A percentile compares a stretch with the other conserved stretches of the same genome.
Conservation (phyloP, 306 rosid species). For the Alnus glutinosa region DNA sequence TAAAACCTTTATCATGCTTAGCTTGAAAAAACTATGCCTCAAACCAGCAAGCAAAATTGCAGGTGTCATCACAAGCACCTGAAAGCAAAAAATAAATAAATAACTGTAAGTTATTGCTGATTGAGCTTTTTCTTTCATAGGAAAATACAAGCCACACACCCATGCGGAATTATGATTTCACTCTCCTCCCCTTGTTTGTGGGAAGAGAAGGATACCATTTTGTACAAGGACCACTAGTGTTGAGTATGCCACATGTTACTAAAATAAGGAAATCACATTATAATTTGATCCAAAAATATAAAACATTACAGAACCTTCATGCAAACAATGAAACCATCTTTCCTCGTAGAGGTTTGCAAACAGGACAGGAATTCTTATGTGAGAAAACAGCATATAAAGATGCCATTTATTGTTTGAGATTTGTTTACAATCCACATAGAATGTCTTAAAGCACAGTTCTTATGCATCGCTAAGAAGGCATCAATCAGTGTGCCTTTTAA, state of each 20-base stretch:
- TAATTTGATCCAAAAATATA: background rate
- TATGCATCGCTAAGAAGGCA: background rate
- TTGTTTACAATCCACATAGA: background rate
- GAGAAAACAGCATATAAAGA: constrained; percentile 6
- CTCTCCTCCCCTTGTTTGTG: background rate
- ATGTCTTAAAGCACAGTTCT: background rate
- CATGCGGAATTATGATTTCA: background rate
- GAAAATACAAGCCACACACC: background rate
- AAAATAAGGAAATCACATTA: background rate
- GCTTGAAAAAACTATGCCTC: constrained; percentile 68
- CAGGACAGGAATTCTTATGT: background rate
- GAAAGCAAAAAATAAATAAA: background rate
- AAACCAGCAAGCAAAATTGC: constrained; percentile 60
- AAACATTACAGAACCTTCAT: background rate
- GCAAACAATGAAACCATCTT: background rate
- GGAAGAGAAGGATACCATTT: background rate
- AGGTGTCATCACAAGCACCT: constrained; percentile 94
- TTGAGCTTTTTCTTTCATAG: background rate
- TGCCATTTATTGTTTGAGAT: background rate
- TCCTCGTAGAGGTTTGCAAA: background rate
- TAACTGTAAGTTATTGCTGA: background rate
- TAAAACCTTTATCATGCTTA: constrained; percentile 73
- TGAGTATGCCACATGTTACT: background rate
- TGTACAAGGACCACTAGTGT: background rate
- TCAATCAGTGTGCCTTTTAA: background rate